phyloP scores from a whole-genome alignment of 768 basidiomycete species.

The Suillus americanus region DNA sequence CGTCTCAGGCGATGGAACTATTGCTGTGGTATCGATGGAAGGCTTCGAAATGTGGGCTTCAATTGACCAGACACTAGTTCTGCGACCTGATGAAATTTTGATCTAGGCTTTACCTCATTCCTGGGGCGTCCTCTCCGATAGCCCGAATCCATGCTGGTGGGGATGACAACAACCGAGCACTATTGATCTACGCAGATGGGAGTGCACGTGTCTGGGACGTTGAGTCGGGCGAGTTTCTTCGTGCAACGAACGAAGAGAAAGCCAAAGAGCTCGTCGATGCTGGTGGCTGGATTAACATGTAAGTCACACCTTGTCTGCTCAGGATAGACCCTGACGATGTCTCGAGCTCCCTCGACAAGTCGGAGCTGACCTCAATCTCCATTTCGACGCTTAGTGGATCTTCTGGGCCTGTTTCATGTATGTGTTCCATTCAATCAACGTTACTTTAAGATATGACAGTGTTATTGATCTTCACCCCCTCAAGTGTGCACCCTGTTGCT shows the following conservation, averaged over 20 bases:
- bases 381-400: slow-evolving; percentile 23
- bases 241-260: slow-evolving; percentile 76
- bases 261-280: slow-evolving; percentile 71
- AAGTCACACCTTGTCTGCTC: slow-evolving; percentile 12
- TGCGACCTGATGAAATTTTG: not conserved
- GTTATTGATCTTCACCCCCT: not conserved
- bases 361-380: slow-evolving; percentile 22
- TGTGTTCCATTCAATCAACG: slow-evolving; percentile 13
- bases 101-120: slow-evolving; percentile 73
- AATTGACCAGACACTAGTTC: not conserved
- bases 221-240: slow-evolving; percentile 77
- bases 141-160: slow-evolving; percentile 57
- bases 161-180: slow-evolving; percentile 53
- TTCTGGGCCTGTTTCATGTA: slow-evolving; percentile 23
- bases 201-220: slow-evolving; percentile 88
- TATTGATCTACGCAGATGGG: slow-evolving; percentile 74
- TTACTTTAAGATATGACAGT: slow-evolving; percentile 25
- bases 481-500: slow-evolving; percentile 51
- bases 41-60: slow-evolving; percentile 73
- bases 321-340: not conserved
- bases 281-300: slow-evolving; percentile 79
- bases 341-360: slow-evolving; percentile 26
- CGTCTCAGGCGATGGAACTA: slow-evolving; percentile 74
- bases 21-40: slow-evolving; percentile 74
- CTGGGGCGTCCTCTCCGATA: slow-evolving; percentile 74